Evolutionary conservation across 306 rosid species (phyloP).

Genomic region (Vigna hirtella): DNA sequence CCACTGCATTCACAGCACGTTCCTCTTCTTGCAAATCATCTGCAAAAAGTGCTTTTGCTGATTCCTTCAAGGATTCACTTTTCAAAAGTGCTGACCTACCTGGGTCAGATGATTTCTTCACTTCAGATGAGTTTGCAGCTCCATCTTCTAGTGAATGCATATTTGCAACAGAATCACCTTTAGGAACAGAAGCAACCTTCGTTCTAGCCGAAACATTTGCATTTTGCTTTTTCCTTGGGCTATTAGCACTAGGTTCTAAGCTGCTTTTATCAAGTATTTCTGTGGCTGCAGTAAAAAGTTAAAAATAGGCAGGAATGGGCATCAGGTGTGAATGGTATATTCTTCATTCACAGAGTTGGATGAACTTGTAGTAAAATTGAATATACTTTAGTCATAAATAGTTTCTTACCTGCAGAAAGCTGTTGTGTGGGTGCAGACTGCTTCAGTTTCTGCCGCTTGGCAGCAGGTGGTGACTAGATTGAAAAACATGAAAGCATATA

Average conservation of each 20-base stretch:
- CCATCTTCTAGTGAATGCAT: conserved; percentile 51
- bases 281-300: conserved; percentile 57
- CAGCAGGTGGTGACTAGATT: conserved; percentile 64
- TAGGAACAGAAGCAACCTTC: conserved; percentile 39
- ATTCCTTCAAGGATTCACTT: conserved; percentile 37
- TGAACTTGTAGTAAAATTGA: conserved; percentile 20
- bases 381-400: conserved; percentile 24
- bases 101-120: conserved; percentile 42
- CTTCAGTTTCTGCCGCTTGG: conserved; percentile 62
- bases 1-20: conserved; percentile 28
- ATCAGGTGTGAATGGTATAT: conserved; percentile 39
- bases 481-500: conserved; percentile 44
- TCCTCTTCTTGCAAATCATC: conserved; percentile 47
- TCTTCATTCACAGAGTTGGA: conserved; percentile 31
- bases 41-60: conserved; percentile 37
- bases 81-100: conserved; percentile 40
- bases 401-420: conserved; percentile 64
- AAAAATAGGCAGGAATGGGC: conserved; percentile 27
- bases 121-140: conserved; percentile 46
- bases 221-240: conserved; percentile 45
- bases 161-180: conserved; percentile 47
- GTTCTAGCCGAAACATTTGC: conserved; percentile 41
- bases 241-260: conserved; percentile 48
- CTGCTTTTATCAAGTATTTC: conserved; percentile 45
- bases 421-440: conserved; percentile 54